Percentiles rank a stretch among this genome's conserved stretches.
Conservation (phyloP, 345 rosid species). For the Eucalyptus polyanthemos region DNA sequence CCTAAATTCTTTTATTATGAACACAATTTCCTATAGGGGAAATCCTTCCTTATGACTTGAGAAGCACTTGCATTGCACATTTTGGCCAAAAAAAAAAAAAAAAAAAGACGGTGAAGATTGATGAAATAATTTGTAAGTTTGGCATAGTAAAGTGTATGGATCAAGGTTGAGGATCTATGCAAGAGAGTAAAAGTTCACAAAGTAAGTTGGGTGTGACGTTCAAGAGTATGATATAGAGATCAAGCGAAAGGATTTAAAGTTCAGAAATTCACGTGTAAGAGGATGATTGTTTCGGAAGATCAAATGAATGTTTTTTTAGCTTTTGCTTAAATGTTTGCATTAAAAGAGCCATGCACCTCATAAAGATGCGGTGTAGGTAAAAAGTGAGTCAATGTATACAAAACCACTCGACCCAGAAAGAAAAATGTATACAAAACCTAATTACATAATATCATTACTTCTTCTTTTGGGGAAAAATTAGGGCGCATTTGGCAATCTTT, state of each 20-base stretch:
- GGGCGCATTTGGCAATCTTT: too few relatives aligned
- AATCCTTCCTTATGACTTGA: neutral
- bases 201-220: neutral
- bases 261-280: neutral
- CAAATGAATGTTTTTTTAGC: neutral
- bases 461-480: too few relatives aligned
- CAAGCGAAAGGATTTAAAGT: neutral
- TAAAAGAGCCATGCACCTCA: neutral
- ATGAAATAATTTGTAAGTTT: neutral
- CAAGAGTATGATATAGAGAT: neutral
- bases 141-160: neutral
- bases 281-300: neutral
- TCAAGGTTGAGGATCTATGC: neutral
- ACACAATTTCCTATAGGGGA: neutral
- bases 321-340: neutral
- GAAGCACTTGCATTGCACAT: neutral
- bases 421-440: too few relatives aligned
- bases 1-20: neutral
- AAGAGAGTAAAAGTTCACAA: neutral
- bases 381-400: neutral
- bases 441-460: too few relatives aligned
- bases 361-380: neutral
- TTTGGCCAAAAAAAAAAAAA: neutral
- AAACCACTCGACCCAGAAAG: too few relatives aligned
- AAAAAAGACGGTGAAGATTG: neutral